Base-by-base conservation (phyloP, 768 basidiomycete species). In the Nevesoporus exiguus region DNA sequence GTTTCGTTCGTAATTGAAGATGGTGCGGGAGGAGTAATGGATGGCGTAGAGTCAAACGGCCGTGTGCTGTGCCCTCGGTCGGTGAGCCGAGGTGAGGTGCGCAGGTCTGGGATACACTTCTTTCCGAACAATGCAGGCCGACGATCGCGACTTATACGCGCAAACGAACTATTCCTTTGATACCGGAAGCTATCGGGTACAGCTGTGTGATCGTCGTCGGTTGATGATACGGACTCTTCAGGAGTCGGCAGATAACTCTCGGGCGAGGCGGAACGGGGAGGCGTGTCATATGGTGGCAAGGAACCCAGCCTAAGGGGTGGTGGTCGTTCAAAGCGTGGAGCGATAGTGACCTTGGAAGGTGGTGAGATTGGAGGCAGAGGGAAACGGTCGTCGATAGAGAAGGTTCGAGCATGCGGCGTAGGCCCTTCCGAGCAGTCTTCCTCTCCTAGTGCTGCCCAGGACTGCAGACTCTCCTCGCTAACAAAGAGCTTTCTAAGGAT, bases 21-120 rank as follows among this genome's bases (percentile, higher is more conserved):
- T 44, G 51, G 44, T 27, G 42, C 8, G 14, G 54, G 47, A 41
- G 61, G 57, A 29, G 55, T 42, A 19, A 39, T 14, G 3, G 46
- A 58, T 42, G 58, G 24, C 14, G 63, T 56, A 31, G 65, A 54
- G 27, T 71, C 70, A 15, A 66, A 65, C 49, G 58, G 52, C 49
- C 66, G 66, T 59, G 66, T 66, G 29, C 37, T 51, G 42, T 54
- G 49, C 53, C 59, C 58, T 14, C 55, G 52, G 53, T 62, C 55
- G 73, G 70, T 74, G 36, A 78, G 64, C 43, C 76, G 80, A 43
- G 57, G 24, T 29, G 77, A 73, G 15, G 72, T 81, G 25, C 88
- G 80, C 44, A 96, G 74, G 65, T 97, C 93, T 7, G 94, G 93
- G 52, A 96, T 76, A 53, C 91, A 93, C 71, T 94, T 90, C 76